phyloP scores from a whole-genome alignment of 352 stramenopile species.

The Phytophthora tentaculata region DNA sequence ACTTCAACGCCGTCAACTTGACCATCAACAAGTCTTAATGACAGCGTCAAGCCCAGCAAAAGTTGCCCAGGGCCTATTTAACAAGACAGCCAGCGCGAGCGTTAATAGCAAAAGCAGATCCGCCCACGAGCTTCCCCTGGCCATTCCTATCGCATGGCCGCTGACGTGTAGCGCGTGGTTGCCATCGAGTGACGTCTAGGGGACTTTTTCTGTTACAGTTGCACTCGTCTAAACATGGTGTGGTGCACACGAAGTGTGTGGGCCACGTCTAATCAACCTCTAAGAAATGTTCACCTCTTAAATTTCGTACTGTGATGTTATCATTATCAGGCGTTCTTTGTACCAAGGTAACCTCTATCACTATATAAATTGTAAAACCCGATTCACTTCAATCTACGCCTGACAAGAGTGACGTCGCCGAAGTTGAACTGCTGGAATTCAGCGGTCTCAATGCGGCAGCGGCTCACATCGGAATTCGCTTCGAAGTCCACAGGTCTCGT shows the following conservation, averaged over 20 bases:
- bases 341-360: neutral
- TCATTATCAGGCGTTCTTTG: no score
- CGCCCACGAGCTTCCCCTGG: neutral
- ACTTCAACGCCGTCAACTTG: neutral
- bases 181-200: neutral
- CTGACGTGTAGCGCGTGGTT: conserved; percentile 7
- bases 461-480: conserved; percentile 32
- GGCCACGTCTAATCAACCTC: conserved; percentile 36
- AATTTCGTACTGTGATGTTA: no score
- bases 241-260: conserved; percentile 24
- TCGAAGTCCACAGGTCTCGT: conserved; percentile 3
- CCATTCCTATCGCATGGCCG: conserved; percentile 5
- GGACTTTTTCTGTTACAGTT: conserved; percentile 33
- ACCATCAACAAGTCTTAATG: no score
- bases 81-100: neutral
- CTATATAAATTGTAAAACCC: conserved; percentile 3
- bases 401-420: conserved; percentile 14
- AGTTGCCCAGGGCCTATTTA: no score
- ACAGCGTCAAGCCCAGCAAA: no score
- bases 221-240: conserved; percentile 34
- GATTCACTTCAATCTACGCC: conserved; percentile 4
- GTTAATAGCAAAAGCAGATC: neutral
- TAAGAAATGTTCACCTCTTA: no score
- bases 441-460: neutral
- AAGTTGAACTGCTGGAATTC: conserved; percentile 20